These are phyloP conservation scores for Macroventuria anomochaeta DNA, from an alignment of 2,329 filamentous ascomycete genomes.

Conservation along the genomic window DNA sequence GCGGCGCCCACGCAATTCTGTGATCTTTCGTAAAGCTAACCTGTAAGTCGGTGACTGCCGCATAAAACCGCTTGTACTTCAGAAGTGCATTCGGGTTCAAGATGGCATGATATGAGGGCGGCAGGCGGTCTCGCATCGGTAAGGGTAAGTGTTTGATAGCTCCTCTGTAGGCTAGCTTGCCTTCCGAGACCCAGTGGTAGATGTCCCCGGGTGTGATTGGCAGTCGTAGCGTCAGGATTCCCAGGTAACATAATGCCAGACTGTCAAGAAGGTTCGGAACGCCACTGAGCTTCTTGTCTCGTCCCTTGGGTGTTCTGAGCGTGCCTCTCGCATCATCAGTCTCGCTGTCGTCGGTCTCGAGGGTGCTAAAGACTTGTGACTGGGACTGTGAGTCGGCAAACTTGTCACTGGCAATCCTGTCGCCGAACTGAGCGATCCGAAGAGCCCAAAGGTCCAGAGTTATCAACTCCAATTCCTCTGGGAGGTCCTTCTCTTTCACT, in stretches of 20 bases:
- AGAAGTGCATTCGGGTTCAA: slow-evolving; percentile 62
- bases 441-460: slow-evolving; percentile 87
- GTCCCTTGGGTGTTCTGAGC: slow-evolving; percentile 35
- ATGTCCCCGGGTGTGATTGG: slow-evolving; percentile 80
- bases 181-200: slow-evolving; percentile 68
- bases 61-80: slow-evolving; percentile 66
- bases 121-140: slow-evolving; percentile 70
- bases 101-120: slow-evolving; percentile 64
- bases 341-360: slow-evolving; percentile 54
- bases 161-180: slow-evolving; percentile 74
- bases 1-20: slow-evolving; percentile 71
- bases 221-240: slow-evolving; percentile 73
- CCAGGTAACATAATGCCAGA: slow-evolving; percentile 80
- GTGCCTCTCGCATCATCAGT: slow-evolving; percentile 38
- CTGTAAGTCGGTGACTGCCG: slow-evolving; percentile 66
- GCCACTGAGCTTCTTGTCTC: slow-evolving; percentile 58
- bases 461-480: slow-evolving; percentile 76
- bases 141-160: slow-evolving; percentile 65
- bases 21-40: slow-evolving; percentile 71
- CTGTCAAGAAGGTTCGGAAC: slow-evolving; percentile 75
- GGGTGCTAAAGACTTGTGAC: slow-evolving; percentile 65
- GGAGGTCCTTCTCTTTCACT: slow-evolving; percentile 69
- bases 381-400: slow-evolving; percentile 53
- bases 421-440: slow-evolving; percentile 65
- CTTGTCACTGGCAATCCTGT: slow-evolving; percentile 48